Evolutionary conservation across 2,329 filamentous ascomycete species (phyloP).

Genomic region (Botrytis galanthina): DNA sequence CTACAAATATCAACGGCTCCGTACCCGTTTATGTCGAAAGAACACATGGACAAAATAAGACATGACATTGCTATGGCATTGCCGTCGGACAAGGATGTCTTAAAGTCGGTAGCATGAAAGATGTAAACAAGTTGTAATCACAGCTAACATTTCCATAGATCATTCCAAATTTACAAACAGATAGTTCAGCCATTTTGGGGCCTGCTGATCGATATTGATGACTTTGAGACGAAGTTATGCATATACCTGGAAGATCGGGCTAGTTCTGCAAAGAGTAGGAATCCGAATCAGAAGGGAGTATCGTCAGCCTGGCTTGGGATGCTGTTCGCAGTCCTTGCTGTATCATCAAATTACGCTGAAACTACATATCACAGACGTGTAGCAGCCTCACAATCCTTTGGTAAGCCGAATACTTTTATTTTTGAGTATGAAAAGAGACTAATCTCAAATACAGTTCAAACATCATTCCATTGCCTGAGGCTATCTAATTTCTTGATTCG

Average conservation of each 20-base stretch:
- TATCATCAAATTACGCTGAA: conserved; percentile 65
- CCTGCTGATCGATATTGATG: conserved; percentile 64
- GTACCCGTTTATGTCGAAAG: conserved; percentile 64
- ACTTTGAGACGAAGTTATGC: conserved; percentile 63
- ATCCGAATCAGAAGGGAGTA: conserved; percentile 40
- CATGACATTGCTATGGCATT: conserved; percentile 60
- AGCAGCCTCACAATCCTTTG: conserved; percentile 46
- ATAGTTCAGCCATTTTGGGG: conserved; percentile 68
- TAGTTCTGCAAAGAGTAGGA: conserved; percentile 42
- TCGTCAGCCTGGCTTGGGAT: conserved; percentile 66
- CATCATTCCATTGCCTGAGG: conserved; percentile 61
- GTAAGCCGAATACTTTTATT: conserved; percentile 38
- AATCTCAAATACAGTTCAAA: conserved; percentile 32
- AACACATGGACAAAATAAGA: conserved; percentile 58
- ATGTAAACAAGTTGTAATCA: background rate
- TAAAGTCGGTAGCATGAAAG: conserved; percentile 52
- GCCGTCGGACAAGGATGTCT: conserved; percentile 63
- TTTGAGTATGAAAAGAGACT: background rate
- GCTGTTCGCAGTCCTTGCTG: conserved; percentile 62
- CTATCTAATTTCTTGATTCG: conserved; percentile 62
- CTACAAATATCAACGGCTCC: conserved; percentile 61
- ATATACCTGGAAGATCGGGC: conserved; percentile 62
- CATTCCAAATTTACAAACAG: conserved; percentile 66
- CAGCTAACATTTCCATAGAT: conserved; percentile 41
- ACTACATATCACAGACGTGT: conserved; percentile 50